phyloP scores from a whole-genome alignment of 768 basidiomycete genomes.

The Leccinum variicolor region DNA sequence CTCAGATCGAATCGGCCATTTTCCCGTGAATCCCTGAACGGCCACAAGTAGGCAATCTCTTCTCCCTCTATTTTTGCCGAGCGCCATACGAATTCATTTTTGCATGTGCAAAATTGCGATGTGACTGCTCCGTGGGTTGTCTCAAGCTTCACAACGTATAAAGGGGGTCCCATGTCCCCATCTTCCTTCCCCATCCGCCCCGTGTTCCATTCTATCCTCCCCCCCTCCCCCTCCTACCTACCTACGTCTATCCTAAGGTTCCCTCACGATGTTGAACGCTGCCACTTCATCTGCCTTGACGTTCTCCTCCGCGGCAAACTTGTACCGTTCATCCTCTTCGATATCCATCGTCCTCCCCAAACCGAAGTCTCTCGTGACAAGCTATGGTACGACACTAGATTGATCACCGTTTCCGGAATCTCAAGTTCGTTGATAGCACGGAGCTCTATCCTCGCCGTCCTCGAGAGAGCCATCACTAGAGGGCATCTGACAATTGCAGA shows the following conservation, averaged over 20 bases:
- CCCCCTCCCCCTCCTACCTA: not conserved
- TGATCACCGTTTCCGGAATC: not conserved
- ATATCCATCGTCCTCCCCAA: constrained; percentile 28
- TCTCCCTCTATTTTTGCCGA: constrained; percentile 33
- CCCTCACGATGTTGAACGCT: constrained; percentile 28
- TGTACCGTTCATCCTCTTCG: constrained; percentile 32
- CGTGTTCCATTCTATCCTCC: constrained; percentile 2
- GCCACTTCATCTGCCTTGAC: constrained; percentile 29
- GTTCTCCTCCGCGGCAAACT: constrained; percentile 30
- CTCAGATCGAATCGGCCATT: constrained; percentile 26
- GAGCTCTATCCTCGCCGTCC: constrained; percentile 55
- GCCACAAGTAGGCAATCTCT: constrained; percentile 30
- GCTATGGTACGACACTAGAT: constrained; percentile 22
- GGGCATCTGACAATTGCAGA: constrained; percentile 63
- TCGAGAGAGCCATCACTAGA: constrained; percentile 53
- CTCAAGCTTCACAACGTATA: constrained; percentile 24
- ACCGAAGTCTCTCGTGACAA: constrained; percentile 26
- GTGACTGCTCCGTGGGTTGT: constrained; percentile 25
- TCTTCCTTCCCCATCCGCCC: constrained; percentile 13
- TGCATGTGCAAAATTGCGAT: constrained; percentile 20
- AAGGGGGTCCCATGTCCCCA: constrained; percentile 24
- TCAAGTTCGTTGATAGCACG: constrained; percentile 42
- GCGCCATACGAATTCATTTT: constrained; percentile 26
- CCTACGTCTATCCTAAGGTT: not conserved
- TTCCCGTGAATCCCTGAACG: constrained; percentile 35